phyloP scores from a whole-genome alignment of 2,329 filamentous ascomycete species.

The Fusarium verrucosum region DNA sequence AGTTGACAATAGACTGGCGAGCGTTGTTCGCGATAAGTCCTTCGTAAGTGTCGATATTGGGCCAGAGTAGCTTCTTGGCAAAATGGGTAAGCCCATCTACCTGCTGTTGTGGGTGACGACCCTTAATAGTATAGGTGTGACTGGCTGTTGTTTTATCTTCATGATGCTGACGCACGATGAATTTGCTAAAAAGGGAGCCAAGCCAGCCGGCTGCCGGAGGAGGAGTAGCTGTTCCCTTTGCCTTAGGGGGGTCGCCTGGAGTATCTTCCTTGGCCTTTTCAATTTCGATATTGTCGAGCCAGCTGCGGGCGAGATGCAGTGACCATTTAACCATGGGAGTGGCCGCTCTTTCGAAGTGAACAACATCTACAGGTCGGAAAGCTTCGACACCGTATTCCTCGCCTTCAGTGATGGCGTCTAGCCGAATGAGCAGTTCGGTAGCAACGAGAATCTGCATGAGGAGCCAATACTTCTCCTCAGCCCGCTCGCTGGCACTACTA shows the following conservation, averaged over 20 bases:
- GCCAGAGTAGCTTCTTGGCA: conserved; percentile 70
- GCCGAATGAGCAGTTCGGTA: conserved; percentile 70
- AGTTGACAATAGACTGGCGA: conserved; percentile 50
- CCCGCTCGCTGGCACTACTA: conserved; percentile 59
- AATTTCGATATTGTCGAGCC: conserved; percentile 74
- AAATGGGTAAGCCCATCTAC: conserved; percentile 71
- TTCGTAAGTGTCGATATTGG: conserved; percentile 64
- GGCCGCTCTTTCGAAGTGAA: conserved; percentile 69
- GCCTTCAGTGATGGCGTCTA: conserved; percentile 70
- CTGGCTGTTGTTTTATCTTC: conserved; percentile 48
- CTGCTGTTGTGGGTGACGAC: conserved; percentile 66
- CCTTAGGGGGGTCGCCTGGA: conserved; percentile 2
- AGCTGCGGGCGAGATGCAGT: conserved; percentile 68
- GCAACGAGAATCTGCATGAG: conserved; percentile 71
- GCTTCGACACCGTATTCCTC: conserved; percentile 63
- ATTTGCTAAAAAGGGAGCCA: conserved; percentile 65
- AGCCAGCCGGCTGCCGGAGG: conserved; percentile 57
- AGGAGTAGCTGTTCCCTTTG: conserved; percentile 15
- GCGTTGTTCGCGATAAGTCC: conserved; percentile 60
- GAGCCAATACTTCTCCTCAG: conserved; percentile 73
- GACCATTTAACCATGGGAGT: conserved; percentile 73
- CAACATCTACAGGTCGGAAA: conserved; percentile 65
- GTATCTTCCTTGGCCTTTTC: conserved; percentile 53
- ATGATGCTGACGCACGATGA: conserved; percentile 56
- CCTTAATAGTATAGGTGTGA: conserved; percentile 61